Base-by-base conservation (phyloP, 129 eudicot genomes). In the Deinandra increscens region DNA sequence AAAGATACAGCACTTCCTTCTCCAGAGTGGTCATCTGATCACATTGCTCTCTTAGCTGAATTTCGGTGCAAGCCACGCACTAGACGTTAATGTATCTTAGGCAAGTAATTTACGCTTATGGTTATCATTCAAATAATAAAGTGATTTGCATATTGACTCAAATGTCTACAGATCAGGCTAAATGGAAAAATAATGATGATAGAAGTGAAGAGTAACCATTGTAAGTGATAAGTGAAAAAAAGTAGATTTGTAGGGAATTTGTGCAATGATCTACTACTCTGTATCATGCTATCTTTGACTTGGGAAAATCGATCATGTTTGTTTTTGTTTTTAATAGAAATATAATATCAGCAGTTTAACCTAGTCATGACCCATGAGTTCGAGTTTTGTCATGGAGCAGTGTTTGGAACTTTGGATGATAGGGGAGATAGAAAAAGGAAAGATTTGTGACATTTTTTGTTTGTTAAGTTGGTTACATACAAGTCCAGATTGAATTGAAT, bases 11-110 rank as follows among this genome's bases (percentile, higher is more conserved):
- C 84, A n/a, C 82, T 83, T 67, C 88, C 88, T 72, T 80, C 88
- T 72, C 88, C 88, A 37, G 84, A 83, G 54, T 83, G 88, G 88
- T 83, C 88, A 1, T 83, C 88, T 23, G 88, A 83, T 68, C 88
- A 84, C 46, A 80, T 80, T 63, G 83, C 88, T 44, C 78, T 84
- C 9, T 79, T 83, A 29, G 87, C 84, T 45, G 87, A 75, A 75
- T 83, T 83, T 71, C 78, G 81, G 15, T 79, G 84, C 68, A 65
- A 73, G 65, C 87, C 87, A 55, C 60, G 81, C 45, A 34, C 69
- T 33, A 73, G 87, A 44, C 83, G 87, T 31, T 77, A 61, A 75
- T 71, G 51, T 43, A 48, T 26, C 60, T 48, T 81, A 72, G 65
- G 82, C 44, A 55, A 81, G 76, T 66, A 54, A 45, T 26, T 58